Percentiles rank a stretch among this genome's conserved stretches.
These are phyloP conservation scores for Acarospora socialis DNA, from an alignment of 2,329 filamentous ascomycete species.

Conservation along the genomic window DNA sequence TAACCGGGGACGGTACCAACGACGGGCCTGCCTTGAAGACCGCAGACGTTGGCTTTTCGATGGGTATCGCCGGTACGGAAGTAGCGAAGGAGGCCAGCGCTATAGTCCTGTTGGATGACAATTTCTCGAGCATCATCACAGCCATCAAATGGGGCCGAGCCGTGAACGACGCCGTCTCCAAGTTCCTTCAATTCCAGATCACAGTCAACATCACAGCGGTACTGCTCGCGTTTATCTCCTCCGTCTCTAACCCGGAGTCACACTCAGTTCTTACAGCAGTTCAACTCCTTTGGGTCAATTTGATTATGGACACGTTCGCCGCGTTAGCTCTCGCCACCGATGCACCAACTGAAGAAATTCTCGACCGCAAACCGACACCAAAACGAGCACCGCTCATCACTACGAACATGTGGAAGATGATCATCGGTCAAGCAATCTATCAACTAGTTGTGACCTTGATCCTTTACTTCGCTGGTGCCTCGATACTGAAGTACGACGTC, in stretches of 20 bases:
- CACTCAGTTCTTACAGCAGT: slow-evolving; percentile 50
- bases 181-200: slow-evolving; percentile 51
- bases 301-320: slow-evolving; percentile 55
- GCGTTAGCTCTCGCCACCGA: slow-evolving; percentile 18
- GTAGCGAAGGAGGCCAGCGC: slow-evolving; percentile 47
- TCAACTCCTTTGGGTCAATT: slow-evolving; percentile 54
- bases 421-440: slow-evolving; percentile 46
- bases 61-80: slow-evolving; percentile 46
- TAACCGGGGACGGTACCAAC: slow-evolving; percentile 51
- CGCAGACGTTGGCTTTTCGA: slow-evolving; percentile 47
- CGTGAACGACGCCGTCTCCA: slow-evolving; percentile 54
- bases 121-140: slow-evolving; percentile 50
- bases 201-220: slow-evolving; percentile 59
- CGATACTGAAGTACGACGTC: slow-evolving; percentile 38
- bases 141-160: slow-evolving; percentile 55
- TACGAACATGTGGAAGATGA: slow-evolving; percentile 51
- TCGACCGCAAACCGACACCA: slow-evolving; percentile 13
- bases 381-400: slow-evolving; percentile 15
- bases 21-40: slow-evolving; percentile 44
- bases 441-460: slow-evolving; percentile 45
- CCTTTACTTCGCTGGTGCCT: slow-evolving; percentile 45
- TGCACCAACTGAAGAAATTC: slow-evolving; percentile 14
- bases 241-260: slow-evolving; percentile 41
- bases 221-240: slow-evolving; percentile 49
- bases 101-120: slow-evolving; percentile 39